A percentile compares a stretch with the other conserved stretches of the same genome.
phyloP scores from a whole-genome alignment of 2,329 filamentous ascomycete genomes.

The Rhinocladiella mackenziei region DNA sequence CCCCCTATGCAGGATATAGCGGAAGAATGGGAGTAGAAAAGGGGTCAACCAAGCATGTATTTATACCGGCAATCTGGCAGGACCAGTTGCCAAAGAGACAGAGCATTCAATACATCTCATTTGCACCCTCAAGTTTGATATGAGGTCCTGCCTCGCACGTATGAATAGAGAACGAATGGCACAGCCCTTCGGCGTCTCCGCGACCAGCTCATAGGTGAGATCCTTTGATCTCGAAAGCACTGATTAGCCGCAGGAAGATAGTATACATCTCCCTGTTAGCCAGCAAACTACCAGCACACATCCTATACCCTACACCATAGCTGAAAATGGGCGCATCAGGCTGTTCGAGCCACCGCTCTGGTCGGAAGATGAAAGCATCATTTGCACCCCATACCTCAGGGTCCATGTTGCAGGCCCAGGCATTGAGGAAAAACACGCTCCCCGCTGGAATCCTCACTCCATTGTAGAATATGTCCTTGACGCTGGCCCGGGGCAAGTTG shows the following conservation, averaged over 20 bases:
- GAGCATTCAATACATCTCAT: no score
- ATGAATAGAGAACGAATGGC: no score
- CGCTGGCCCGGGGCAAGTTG: slow-evolving; percentile 57
- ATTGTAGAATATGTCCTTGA: slow-evolving; percentile 57
- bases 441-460: slow-evolving; percentile 57
- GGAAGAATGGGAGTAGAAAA: no score
- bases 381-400: not conserved
- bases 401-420: slow-evolving; percentile 64
- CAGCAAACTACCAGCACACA: slow-evolving; percentile 61
- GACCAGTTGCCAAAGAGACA: no score
- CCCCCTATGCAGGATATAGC: no score
- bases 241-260: slow-evolving; percentile 59
- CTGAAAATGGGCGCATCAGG: slow-evolving; percentile 62
- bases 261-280: slow-evolving; percentile 63
- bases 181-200: no score
- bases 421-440: slow-evolving; percentile 61
- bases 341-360: slow-evolving; percentile 60
- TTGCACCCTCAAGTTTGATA: no score
- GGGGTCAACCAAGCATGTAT: no score
- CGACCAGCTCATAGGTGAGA: no score
- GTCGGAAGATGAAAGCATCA: slow-evolving; percentile 57
- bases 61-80: no score
- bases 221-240: slow-evolving; percentile 53
- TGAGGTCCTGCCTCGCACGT: no score
- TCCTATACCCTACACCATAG: slow-evolving; percentile 62